Base-by-base conservation (phyloP, 306 rosid genomes). In the Lithocarpus polystachyus region DNA sequence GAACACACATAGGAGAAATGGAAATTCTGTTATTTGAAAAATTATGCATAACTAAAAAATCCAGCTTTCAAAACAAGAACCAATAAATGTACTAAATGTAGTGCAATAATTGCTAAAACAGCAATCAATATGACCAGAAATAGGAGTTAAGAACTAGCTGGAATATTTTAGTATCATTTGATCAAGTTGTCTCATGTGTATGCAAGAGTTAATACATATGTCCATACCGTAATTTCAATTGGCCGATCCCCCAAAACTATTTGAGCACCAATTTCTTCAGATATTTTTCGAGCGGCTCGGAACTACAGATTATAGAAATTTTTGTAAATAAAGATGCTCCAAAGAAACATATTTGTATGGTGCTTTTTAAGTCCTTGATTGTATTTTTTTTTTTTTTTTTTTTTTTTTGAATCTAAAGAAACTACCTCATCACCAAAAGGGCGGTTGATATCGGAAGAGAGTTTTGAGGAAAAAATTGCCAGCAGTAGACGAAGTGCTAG, bases 221-320 rank as follows among this genome's bases (percentile, higher is more conserved):
- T 51, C 78, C 97, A 69, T 86, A 95, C 99, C 18, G 99, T 95
- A 76, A 93, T 95, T 75, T 95, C 98, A 82, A 95, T 91, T 68
- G 99, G 97, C 13, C 96, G 87, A 77, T 95, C 99, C 75, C 99
- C 98, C 88, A 95, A 74, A 75, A 95, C 97, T 69, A 91, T 88
- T 64, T 92, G 98, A 48, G 96, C 94, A 37, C 97, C 93, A 76
- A 95, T 77, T 86, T 91, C 94, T 86, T 95, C 98, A 9, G 98
- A 93, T 12, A 82, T 91, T 83, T 88, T 93, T 68, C 97, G 91
- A 80, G 98, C 97, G 75, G 94, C 93, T 5, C 97, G 93, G 53
- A 93, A 95, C 97, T 92, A 78, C 84, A 85, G 33, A 26, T 62
- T 17, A 73, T 28, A 73, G 59, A 59, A 31, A n/a, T 0, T 55